These are phyloP conservation scores for Elongisporangium anandrum DNA, from an alignment of 352 stramenopile species.

Conservation along the genomic window DNA sequence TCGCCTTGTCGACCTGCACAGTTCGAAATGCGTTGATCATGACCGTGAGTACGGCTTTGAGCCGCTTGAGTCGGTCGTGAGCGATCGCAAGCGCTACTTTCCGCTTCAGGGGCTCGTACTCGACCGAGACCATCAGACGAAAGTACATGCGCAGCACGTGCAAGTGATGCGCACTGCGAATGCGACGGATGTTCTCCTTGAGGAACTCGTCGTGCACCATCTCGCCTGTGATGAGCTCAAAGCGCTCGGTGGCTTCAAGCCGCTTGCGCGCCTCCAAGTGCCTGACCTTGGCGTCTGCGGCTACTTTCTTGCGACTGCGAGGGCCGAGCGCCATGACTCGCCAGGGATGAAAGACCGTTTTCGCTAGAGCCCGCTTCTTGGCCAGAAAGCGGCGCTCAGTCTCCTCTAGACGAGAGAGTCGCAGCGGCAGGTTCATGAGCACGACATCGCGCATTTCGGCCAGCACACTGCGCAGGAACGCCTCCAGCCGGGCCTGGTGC, in stretches of 20 bases:
- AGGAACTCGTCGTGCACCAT: slow-evolving; percentile 80
- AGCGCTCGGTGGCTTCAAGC: slow-evolving; percentile 55
- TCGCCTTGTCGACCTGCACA: slow-evolving; percentile 53
- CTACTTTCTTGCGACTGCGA: slow-evolving; percentile 50
- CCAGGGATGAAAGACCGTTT: slow-evolving; percentile 42
- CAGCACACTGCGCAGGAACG: slow-evolving; percentile 41
- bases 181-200: slow-evolving; percentile 67
- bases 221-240: slow-evolving; percentile 64
- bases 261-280: slow-evolving; percentile 44
- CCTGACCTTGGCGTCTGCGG: slow-evolving; percentile 31
- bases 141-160: slow-evolving; percentile 52
- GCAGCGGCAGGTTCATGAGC: slow-evolving; percentile 61
- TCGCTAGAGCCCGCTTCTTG: slow-evolving; percentile 37
- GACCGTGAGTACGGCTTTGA: slow-evolving; percentile 22
- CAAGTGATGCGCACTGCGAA: slow-evolving; percentile 24
- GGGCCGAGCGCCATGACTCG: slow-evolving; percentile 47
- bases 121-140: slow-evolving; percentile 26
- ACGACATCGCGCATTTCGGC: slow-evolving; percentile 65
- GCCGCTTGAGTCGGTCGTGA: slow-evolving; percentile 25
- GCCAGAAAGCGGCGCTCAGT: slow-evolving; percentile 38
- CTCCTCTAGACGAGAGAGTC: slow-evolving; percentile 46
- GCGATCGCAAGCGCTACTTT: slow-evolving; percentile 27
- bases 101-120: slow-evolving; percentile 41
- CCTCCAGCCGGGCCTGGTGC: slow-evolving; percentile 27
- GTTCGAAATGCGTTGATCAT: slow-evolving; percentile 51